Evolutionary conservation across 805 yeast species (phyloP).

Genomic region (Limtongia smithiae): DNA sequence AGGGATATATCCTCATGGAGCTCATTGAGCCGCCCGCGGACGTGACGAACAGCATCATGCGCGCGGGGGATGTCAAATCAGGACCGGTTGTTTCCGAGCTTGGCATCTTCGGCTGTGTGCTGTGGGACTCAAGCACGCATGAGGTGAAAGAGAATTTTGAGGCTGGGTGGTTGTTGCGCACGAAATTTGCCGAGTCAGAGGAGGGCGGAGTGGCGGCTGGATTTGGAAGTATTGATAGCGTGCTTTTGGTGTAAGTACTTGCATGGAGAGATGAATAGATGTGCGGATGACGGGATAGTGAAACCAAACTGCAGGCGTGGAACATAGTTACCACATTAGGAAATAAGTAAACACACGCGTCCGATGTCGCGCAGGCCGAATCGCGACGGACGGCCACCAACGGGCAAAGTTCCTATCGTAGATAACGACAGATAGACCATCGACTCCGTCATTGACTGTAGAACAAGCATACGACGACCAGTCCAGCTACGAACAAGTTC

Average conservation of each 20-base stretch:
- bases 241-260: slow-evolving; percentile 48
- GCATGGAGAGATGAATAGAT: too few relatives aligned
- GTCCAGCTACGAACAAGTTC: too few relatives aligned
- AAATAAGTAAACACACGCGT: too few relatives aligned
- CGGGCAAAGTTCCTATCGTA: too few relatives aligned
- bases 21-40: slow-evolving; percentile 70
- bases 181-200: slow-evolving; percentile 79
- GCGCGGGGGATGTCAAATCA: slow-evolving; percentile 57
- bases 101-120: slow-evolving; percentile 81
- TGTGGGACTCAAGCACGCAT: slow-evolving; percentile 66
- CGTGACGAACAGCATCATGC: slow-evolving; percentile 62
- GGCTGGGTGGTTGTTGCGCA: slow-evolving; percentile 83
- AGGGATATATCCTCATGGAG: slow-evolving; percentile 90
- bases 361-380: too few relatives aligned
- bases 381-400: too few relatives aligned
- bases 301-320: too few relatives aligned
- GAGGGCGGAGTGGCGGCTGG: slow-evolving; percentile 99
- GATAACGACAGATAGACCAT: too few relatives aligned
- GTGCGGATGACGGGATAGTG: too few relatives aligned
- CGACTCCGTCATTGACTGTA: too few relatives aligned
- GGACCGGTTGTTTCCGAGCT: slow-evolving; percentile 85
- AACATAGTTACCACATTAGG: too few relatives aligned
- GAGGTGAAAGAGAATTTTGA: slow-evolving; percentile 55
- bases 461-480: too few relatives aligned
- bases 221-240: slow-evolving; percentile 91